A percentile compares a stretch with the other conserved stretches of the same genome.
Evolutionary conservation across 805 yeast species (phyloP).

Genomic region (Barnettozyma vustinii): DNA sequence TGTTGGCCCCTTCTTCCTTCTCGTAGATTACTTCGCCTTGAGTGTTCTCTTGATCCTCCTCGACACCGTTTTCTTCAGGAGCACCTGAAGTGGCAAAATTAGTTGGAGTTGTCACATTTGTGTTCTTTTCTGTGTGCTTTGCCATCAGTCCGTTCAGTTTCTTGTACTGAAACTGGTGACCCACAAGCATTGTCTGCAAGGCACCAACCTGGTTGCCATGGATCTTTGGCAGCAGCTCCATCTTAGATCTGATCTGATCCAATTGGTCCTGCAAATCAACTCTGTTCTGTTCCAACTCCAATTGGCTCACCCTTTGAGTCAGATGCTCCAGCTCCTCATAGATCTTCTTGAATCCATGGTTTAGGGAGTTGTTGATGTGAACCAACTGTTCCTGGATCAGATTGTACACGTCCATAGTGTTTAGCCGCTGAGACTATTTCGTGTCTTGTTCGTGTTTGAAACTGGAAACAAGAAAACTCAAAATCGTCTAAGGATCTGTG

Average conservation of each 20-base stretch:
- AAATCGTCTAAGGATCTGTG: not conserved
- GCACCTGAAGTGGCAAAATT: not conserved
- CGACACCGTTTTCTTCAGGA: not conserved
- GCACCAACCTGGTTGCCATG: constrained; percentile 16
- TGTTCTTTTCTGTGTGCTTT: not conserved
- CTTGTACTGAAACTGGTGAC: constrained; percentile 15
- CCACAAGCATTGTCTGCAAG: constrained; percentile 15
- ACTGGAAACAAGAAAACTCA: not conserved
- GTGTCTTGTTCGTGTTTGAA: not conserved
- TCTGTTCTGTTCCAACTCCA: constrained; percentile 11
- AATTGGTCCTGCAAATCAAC: constrained; percentile 12
- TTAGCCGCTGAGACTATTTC: constrained; percentile 1
- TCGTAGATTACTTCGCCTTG: not conserved
- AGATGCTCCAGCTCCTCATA: constrained; percentile 17
- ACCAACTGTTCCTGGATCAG: constrained; percentile 23
- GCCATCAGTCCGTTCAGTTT: not conserved
- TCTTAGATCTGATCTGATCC: constrained; percentile 9
- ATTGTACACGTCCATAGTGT: constrained; percentile 21
- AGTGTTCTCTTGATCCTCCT: not conserved
- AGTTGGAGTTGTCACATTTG: not conserved
- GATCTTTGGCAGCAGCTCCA: constrained; percentile 17
- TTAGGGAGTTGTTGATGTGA: constrained; percentile 15
- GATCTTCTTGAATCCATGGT: constrained; percentile 14
- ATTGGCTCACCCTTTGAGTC: constrained; percentile 15
- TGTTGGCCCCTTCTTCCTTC: not conserved